Evolutionary conservation across 2,329 filamentous ascomycete species (phyloP), one percentile per base, ranked within the genome.

Genomic region (Orbilia quercus): DNA sequence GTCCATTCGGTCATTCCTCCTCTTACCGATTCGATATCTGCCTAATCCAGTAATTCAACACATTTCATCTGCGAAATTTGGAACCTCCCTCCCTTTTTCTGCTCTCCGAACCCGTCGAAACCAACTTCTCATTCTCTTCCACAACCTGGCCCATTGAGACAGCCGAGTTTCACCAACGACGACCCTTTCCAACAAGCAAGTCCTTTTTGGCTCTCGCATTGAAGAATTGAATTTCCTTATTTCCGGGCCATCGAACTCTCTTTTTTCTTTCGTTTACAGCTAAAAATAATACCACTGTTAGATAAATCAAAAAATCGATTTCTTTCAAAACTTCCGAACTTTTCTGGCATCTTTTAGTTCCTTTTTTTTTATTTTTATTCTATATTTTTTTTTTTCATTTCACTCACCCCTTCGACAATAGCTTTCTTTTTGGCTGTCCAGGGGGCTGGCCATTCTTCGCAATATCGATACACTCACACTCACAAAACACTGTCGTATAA

Each of bases 11-110:
- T 11, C 66, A 72, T 66, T 73, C 60, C 53, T 73, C 53, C 54
- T 53, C 51, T 72, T 59, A 60, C 58, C 62, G 60, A 60, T 51
- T 65, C 42, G 59, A 72, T 59, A 65, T 65, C 59, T 72, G 45
- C 69, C 60, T 66, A 65, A 73, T 73, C 60, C 28, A 73, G 69
- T 65, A 66, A 65, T 73, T 40, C 69, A 73, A 73, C 60, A 66
- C 69, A 66, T 73, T 73, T 73, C 60, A 51, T 25, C 53, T 40
- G 28, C 53, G 22, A 53, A 69, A 53, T 59, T 69, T 54, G 45
- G 54, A 34, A 25, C 14, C 4, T 38, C 67, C 50, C 42, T 57
- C 50, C 57, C 57, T 72, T 58, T 60, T 65, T 36, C 22, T 38
- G 23, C 44, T 40, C 42, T 31, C 31, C 34, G 31, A 40, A 7